Evolutionary conservation across 352 stramenopile genomes (phyloP).

Genomic region (Plasmopara halstedii): DNA sequence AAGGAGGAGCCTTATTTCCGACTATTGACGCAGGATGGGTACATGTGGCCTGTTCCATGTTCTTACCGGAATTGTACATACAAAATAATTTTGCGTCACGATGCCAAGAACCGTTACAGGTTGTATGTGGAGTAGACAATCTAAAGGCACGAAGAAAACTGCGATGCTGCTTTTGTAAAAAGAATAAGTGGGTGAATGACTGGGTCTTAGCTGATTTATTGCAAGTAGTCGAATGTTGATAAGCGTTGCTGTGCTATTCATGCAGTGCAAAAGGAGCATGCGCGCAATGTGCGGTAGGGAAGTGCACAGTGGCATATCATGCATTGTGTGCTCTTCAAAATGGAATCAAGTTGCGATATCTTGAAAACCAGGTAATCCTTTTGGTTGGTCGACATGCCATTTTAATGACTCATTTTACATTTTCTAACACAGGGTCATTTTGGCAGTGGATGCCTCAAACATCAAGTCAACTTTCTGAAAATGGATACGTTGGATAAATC

Average conservation of each 20-base stretch:
- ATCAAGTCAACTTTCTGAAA: conserved; percentile 47
- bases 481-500: conserved; percentile 7
- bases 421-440: conserved; percentile 35
- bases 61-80: conserved; percentile 65
- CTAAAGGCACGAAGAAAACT: conserved; percentile 44
- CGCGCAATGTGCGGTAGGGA: conserved; percentile 57
- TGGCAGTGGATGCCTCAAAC: conserved; percentile 51
- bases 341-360: conserved; percentile 54
- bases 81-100: conserved; percentile 15
- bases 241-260: conserved; percentile 1
- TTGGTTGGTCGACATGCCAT: background rate
- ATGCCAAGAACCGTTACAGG: conserved; percentile 26
- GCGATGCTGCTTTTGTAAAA: conserved; percentile 72
- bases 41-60: conserved; percentile 74
- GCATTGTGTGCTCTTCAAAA: conserved; percentile 53
- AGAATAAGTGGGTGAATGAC: conserved; percentile 16
- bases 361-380: conserved; percentile 38
- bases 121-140: conserved; percentile 54
- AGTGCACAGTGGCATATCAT: conserved; percentile 70
- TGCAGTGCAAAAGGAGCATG: conserved; percentile 60
- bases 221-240: background rate
- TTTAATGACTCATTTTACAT: background rate
- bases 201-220: conserved; percentile 1
- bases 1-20: conserved; percentile 47
- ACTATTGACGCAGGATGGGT: conserved; percentile 48